Evolutionary conservation across 2,329 filamentous ascomycete genomes (phyloP).

Genomic region (Fusarium sp.): DNA sequence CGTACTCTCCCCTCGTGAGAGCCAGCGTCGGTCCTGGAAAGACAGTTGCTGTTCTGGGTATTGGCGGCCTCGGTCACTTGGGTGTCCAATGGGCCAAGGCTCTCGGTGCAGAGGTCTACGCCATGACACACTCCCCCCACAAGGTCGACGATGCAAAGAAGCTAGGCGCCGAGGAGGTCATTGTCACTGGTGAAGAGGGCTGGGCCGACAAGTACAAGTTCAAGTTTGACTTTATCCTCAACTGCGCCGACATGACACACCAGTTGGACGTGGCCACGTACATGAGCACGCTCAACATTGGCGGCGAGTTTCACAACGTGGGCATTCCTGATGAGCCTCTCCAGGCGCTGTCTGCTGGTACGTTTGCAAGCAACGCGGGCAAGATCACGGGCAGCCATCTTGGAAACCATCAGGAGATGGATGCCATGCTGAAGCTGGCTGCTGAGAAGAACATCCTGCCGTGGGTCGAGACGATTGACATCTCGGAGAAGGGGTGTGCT

Average conservation of each 20-base stretch:
- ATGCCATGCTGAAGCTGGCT: constrained; percentile 65
- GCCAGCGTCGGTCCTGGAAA: constrained; percentile 76
- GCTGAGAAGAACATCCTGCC: constrained; percentile 63
- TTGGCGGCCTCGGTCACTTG: constrained; percentile 79
- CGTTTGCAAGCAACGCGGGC: constrained; percentile 60
- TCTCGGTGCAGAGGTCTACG: constrained; percentile 72
- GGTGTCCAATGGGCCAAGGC: constrained; percentile 76
- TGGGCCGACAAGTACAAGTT: constrained; percentile 66
- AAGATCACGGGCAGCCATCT: constrained; percentile 66
- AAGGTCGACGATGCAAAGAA: constrained; percentile 69
- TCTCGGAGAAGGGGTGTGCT: constrained; percentile 73
- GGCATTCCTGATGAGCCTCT: constrained; percentile 63
- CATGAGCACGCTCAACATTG: constrained; percentile 60
- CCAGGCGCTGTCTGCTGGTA: constrained; percentile 52
- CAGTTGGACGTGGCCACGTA: constrained; percentile 64
- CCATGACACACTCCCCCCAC: constrained; percentile 66
- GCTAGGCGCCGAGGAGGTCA: constrained; percentile 68
- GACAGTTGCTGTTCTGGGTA: constrained; percentile 71
- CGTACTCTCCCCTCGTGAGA: constrained; percentile 73
- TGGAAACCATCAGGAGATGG: constrained; percentile 67
- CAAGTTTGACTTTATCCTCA: constrained; percentile 62
- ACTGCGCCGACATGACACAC: constrained; percentile 59
- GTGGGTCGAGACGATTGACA: constrained; percentile 69
- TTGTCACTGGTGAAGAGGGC: constrained; percentile 57
- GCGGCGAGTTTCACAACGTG: constrained; percentile 65